Evolutionary conservation across 176 grass and related monocot species (phyloP).

Genomic region (Otatea glauca): DNA sequence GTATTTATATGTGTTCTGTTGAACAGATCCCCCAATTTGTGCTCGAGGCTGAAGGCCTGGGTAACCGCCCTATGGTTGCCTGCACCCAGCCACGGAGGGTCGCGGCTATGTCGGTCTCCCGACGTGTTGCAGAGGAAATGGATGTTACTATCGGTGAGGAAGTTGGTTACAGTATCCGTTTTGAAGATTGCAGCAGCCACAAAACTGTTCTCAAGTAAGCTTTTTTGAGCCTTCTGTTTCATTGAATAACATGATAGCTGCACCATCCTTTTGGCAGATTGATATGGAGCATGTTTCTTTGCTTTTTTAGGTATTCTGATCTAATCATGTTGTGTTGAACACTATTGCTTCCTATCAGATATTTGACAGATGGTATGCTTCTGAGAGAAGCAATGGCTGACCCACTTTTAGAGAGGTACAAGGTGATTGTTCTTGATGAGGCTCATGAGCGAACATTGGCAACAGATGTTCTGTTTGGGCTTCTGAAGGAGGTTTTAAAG

Average conservation of each 20-base stretch:
- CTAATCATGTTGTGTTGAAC: conserved; percentile 69
- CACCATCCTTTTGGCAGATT: conserved; percentile 61
- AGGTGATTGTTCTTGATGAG: conserved; percentile 97
- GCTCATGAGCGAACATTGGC: conserved; percentile 92
- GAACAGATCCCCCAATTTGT: conserved; percentile 98
- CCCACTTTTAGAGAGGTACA: conserved; percentile 94
- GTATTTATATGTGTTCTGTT: conserved; percentile 25
- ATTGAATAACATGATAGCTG: conserved; percentile 39
- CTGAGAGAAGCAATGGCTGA: conserved; percentile 99
- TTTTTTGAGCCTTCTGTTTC: conserved; percentile 33
- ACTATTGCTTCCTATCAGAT: conserved; percentile 97
- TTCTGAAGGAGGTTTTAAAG: conserved; percentile 88
- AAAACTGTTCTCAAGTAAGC: conserved; percentile 98
- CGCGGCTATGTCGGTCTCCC: conserved; percentile 93
- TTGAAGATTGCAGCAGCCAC: conserved; percentile 97
- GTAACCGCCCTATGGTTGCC: conserved; percentile 77
- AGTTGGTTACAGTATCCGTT: conserved; percentile 97
- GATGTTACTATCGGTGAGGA: conserved; percentile 96
- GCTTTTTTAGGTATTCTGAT: conserved; percentile 72
- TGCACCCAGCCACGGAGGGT: conserved; percentile 93
- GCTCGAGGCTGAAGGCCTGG: conserved; percentile 69
- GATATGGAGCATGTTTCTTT: conserved; percentile 54
- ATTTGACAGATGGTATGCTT: conserved; percentile 99
- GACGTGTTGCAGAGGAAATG: conserved; percentile 98
- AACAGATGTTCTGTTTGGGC: conserved; percentile 95